Evolutionary conservation across 371 early-diverging fungal genomes (phyloP), one percentile per base, ranked within the genome.

Genomic region (Mycotypha africana): DNA sequence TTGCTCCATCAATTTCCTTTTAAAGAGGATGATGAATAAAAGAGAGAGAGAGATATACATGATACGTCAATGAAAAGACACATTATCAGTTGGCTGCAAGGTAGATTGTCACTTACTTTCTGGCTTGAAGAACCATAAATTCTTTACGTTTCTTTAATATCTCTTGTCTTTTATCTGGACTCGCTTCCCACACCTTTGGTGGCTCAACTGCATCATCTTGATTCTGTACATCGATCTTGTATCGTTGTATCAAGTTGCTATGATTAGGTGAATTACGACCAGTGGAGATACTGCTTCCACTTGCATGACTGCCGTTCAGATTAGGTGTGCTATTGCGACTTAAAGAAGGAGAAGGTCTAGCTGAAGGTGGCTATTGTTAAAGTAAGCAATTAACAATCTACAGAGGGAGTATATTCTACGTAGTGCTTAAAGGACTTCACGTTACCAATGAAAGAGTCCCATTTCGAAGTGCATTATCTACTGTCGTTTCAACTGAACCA

Each of bases 111-210:
- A 57, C 71, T 56, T 68, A 81, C 85, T 81, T 82, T 62, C 91
- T 81, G 22, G 93, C 93, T 63, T 88, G 85, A 45, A 85, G 65
- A 10, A 93, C 78, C 92, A 93, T 92, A 53, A 77, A 83, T 56
- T 91, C 92, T 63, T 93, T 93, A 37, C 90, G 78, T 40, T 78
- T 81, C 53, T 78, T 75, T 48, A 93, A 73, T 30, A 81, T 78
- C 23, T 84, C 80, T 49, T 89, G 88, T 23, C 92, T 71, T 50
- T 79, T 89, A 23, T 78, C 79, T 2, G 88, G 76, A 40, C 78
- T 84, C 0, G 66, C 56, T 33, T 86, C 88, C 94, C 94, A 93
- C 15, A 81, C 74, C 46, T 86, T 87, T 2, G 79, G 69, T 21
- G 88, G 91, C 38, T 82, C 82, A 6, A 57, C 58, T 3, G 79